Conservation (phyloP, 1,139 yeast species). For the Candida sanyaensis region DNA sequence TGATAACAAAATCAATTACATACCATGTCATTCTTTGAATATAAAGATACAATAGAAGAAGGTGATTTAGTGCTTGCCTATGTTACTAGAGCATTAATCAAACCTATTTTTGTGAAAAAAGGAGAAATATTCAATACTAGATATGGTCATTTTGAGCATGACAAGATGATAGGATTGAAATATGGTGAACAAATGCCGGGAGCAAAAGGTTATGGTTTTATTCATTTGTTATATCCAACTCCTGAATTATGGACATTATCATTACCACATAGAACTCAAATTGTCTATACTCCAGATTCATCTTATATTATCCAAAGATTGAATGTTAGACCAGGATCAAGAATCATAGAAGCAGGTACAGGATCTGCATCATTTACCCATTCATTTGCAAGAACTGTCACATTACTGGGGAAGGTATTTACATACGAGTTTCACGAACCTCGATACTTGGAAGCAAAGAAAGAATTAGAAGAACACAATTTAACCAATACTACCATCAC, state of each 20-base stretch:
- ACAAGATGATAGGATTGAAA: constrained; percentile 73
- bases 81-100: constrained; percentile 76
- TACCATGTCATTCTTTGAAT: constrained; percentile 47
- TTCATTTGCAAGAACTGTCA: constrained; percentile 82
- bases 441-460: constrained; percentile 74
- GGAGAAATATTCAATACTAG: constrained; percentile 76
- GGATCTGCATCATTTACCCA: constrained; percentile 97
- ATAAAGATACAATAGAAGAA: constrained; percentile 64
- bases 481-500: constrained; percentile 60
- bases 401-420: constrained; percentile 61
- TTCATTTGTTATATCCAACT: constrained; percentile 86
- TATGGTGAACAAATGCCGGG: constrained; percentile 90
- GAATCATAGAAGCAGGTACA: constrained; percentile 95
- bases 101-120: constrained; percentile 64
- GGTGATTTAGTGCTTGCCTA: constrained; percentile 88
- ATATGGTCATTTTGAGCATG: constrained; percentile 86
- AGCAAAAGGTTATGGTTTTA: constrained; percentile 78
- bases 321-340: constrained; percentile 69
- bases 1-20: background rate
- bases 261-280: constrained; percentile 95
- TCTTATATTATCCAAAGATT: constrained; percentile 85
- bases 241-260: constrained; percentile 96
- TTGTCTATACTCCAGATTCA: constrained; percentile 95
- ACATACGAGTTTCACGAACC: constrained; percentile 92
- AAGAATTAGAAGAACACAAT: constrained; percentile 76